phyloP scores from a whole-genome alignment of 1,284 basidiomycete genomes.

The Vanrija sp. region DNA sequence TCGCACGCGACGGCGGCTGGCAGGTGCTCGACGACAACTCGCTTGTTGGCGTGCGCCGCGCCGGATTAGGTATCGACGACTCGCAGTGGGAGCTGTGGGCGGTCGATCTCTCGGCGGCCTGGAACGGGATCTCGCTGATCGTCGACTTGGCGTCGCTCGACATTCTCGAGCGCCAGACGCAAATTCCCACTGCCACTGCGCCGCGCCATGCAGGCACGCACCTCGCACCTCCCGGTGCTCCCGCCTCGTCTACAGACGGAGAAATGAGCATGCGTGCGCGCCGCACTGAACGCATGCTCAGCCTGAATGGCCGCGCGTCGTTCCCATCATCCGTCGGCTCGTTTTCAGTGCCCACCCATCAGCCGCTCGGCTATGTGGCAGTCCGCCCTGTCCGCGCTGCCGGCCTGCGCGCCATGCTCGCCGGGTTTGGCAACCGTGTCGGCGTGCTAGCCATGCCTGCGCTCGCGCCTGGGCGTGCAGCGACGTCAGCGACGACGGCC shows the following conservation, averaged over 20 bases:
- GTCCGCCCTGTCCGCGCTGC: conserved; percentile 24
- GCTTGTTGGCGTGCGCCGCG: conserved; percentile 29
- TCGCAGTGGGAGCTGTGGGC: conserved; percentile 38
- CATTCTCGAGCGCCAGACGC: conserved; percentile 13
- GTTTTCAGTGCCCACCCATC: conserved; percentile 28
- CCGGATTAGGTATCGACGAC: conserved; percentile 34
- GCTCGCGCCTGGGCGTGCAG: neutral
- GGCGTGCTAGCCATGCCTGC: conserved; percentile 25
- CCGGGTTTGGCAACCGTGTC: conserved; percentile 41
- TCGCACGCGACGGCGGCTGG: conserved; percentile 23
- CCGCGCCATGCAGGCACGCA: neutral
- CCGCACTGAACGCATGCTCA: conserved; percentile 35
- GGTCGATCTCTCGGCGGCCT: conserved; percentile 30
- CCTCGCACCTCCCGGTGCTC: neutral
- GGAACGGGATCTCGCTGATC: conserved; percentile 31
- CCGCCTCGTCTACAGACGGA: neutral
- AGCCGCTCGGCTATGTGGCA: conserved; percentile 33
- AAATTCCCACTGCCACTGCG: neutral
- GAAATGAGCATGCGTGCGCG: conserved; percentile 27
- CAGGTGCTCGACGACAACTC: conserved; percentile 16
- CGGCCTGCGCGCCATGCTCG: conserved; percentile 18
- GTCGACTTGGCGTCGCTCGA: conserved; percentile 23
- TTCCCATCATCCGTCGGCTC: conserved; percentile 27
- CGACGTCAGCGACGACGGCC: too few relatives aligned
- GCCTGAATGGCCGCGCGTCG: conserved; percentile 33